Evolutionary conservation across 2,329 filamentous ascomycete genomes (phyloP), one percentile per base, ranked within the genome.

Genomic region (Cytospora schulzeri): DNA sequence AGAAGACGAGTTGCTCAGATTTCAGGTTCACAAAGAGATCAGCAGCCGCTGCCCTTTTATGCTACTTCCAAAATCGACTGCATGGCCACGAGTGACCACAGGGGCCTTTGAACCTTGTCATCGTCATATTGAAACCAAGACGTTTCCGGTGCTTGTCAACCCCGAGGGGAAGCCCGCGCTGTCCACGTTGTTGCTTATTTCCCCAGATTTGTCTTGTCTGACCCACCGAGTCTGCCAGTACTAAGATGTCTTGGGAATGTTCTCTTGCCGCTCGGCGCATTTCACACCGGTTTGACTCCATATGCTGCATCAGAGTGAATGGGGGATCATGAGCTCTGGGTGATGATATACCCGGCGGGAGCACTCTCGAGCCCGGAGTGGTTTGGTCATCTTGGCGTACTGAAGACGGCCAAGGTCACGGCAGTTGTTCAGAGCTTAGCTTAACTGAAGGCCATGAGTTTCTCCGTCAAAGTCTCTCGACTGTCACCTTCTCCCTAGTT

Each of bases 101-200:
- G 52, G 59, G 59, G 60, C 31, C 19, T 1, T 4, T 35, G 22
- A 35, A 41, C 60, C 60, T 56, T 51, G 59, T 38, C 60, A 22
- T 55, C 60, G 17, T 55, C 51, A 14, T 28, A 28, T 54, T 56
- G 51, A 29, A 14, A 7, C 29, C 53, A 55, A 22, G 53, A 35
- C n/a, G n/a, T 1, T 48, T 50, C 59, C 59, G 59, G 55, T 54
- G 60, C 38, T 50, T 56, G 48, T 50, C 55, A 54, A 50, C 52
- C 60, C 60, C 52, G 52, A 56, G 52, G 60, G 60, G 38, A 56
- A 57, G 55, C 56, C 62, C 60, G 56, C 62, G 9, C 19, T 45
- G 19, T 12, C 33, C 33, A 35, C 15, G 33, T 35, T 35, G 15
- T 31, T 17, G 45, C 31, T 51, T 33, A 29, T 56, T 56, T 51